phyloP scores from a whole-genome alignment of 2,329 filamentous ascomycete species.

The Trichoderma sp. region DNA sequence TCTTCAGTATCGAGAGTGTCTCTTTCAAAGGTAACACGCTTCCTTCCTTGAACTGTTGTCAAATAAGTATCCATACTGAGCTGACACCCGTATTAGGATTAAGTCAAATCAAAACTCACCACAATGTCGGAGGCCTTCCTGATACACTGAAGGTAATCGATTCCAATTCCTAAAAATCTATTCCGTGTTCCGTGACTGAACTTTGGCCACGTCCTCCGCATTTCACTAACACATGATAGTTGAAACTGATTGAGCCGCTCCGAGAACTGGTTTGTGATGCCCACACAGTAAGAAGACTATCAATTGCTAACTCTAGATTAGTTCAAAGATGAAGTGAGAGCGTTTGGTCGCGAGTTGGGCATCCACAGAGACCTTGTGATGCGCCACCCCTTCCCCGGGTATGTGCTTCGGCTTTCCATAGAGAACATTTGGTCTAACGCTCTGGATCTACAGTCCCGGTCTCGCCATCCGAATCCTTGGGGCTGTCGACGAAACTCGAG shows the following conservation, averaged over 20 bases:
- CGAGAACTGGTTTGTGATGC: conserved; percentile 20
- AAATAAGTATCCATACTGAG: conserved; percentile 41
- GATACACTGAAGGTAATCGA: conserved; percentile 26
- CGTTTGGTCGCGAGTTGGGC: conserved; percentile 31
- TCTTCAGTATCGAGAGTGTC: conserved; percentile 43
- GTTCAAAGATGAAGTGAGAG: conserved; percentile 73
- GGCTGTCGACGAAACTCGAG: conserved; percentile 72
- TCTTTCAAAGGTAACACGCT: conserved; percentile 46
- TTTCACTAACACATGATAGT: conserved; percentile 22
- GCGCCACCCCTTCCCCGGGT: conserved; percentile 24
- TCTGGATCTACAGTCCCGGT: conserved; percentile 42
- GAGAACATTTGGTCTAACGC: neutral
- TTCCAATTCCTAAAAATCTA: neutral
- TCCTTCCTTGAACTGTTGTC: conserved; percentile 16
- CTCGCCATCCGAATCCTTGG: conserved; percentile 80
- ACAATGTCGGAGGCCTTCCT: conserved; percentile 68
- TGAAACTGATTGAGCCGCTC: conserved; percentile 65
- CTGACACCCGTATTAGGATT: neutral
- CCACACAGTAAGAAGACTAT: neutral
- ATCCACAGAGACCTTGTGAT: conserved; percentile 35
- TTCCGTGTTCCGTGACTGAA: neutral
- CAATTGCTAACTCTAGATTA: conserved; percentile 11
- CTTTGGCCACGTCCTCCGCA: neutral
- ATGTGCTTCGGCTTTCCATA: neutral
- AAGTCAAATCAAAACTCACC: conserved; percentile 27